phyloP scores from a whole-genome alignment of 148 eudicot species.

The Beta vulgaris region DNA sequence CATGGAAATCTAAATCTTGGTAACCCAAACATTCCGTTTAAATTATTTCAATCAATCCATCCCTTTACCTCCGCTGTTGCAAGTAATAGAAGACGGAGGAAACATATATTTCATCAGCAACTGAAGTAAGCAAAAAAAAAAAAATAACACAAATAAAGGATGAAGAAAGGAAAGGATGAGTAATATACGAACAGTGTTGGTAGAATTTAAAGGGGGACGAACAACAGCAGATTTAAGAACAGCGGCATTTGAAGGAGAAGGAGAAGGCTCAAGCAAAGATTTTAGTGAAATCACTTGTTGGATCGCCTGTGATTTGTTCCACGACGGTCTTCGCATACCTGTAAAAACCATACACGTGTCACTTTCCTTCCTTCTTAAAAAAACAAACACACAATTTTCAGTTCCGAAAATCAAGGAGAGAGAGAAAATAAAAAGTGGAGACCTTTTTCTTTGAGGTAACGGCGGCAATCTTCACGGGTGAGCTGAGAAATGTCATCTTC shows the following conservation, averaged over 20 bases:
- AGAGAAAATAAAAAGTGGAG: background rate
- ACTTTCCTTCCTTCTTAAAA: background rate
- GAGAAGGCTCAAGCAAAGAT: slow-evolving; percentile 66
- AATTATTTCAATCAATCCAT: too few relatives aligned
- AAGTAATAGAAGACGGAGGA: too few relatives aligned
- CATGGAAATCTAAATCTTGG: too few relatives aligned
- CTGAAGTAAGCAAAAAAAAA: too few relatives aligned
- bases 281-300: slow-evolving; percentile 90
- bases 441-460: slow-evolving; percentile 93
- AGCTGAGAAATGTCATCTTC: slow-evolving; percentile 98
- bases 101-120: too few relatives aligned
- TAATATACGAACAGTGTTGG: slow-evolving; percentile 7
- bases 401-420: background rate
- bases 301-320: slow-evolving; percentile 99
- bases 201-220: background rate
- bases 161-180: too few relatives aligned
- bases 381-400: background rate
- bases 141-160: too few relatives aligned
- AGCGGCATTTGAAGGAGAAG: slow-evolving; percentile 26
- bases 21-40: too few relatives aligned
- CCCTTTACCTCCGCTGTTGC: too few relatives aligned
- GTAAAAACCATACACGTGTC: slow-evolving; percentile 10
- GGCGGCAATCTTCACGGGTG: slow-evolving; percentile 98
- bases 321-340: slow-evolving; percentile 96
- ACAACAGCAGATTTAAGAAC: background rate